Evolutionary conservation across 2,329 filamentous ascomycete species (phyloP).

Genomic region (Paraconiothyrium sp.): DNA sequence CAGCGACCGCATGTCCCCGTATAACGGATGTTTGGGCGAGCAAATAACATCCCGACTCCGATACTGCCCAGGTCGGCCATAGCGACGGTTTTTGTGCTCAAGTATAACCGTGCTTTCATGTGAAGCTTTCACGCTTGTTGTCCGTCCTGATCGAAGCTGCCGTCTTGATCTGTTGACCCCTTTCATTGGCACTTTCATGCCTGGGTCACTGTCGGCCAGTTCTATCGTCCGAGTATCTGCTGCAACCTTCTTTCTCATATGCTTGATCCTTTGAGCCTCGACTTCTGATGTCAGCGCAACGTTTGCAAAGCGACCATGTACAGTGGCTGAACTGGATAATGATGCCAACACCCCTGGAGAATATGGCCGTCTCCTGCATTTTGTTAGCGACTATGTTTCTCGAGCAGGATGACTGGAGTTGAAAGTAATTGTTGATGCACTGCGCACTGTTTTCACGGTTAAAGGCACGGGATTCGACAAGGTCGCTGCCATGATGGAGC

Average conservation of each 20-base stretch:
- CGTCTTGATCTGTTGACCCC: too few species aligned
- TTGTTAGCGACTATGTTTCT: neutral
- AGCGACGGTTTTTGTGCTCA: neutral
- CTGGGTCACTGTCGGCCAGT: neutral
- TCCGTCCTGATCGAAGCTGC: neutral
- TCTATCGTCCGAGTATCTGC: neutral
- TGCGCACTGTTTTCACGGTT: neutral
- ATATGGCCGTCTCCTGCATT: neutral
- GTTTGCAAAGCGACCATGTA: slow-evolving; percentile 15
- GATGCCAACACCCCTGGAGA: slow-evolving; percentile 11
- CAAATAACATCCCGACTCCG: neutral
- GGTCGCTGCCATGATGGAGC: neutral
- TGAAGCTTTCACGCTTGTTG: neutral
- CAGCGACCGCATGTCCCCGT: slow-evolving; percentile 14
- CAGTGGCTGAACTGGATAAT: slow-evolving; percentile 15
- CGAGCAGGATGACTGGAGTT: neutral
- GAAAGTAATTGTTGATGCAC: neutral
- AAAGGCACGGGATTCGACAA: neutral
- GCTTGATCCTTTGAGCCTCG: neutral
- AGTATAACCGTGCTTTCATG: neutral
- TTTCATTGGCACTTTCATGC: neutral
- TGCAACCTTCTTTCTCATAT: slow-evolving; percentile 7
- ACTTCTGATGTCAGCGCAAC: neutral
- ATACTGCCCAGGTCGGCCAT: neutral
- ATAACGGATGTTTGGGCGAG: slow-evolving; percentile 1